Conservation (phyloP, 306 rosid species). For the Carpinus viminea region DNA sequence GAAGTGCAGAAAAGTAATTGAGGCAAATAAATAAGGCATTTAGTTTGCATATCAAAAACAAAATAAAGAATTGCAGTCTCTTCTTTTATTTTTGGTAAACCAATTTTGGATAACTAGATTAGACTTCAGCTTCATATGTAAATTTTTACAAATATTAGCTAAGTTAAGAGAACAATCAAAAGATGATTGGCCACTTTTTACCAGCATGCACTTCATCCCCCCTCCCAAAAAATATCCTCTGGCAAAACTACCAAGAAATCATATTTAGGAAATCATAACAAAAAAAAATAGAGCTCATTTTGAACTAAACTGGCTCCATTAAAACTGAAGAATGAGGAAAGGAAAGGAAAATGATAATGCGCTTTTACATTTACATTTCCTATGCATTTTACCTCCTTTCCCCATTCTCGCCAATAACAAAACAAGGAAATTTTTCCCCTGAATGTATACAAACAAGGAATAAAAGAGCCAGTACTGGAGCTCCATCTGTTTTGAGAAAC, state of each 20-base stretch:
- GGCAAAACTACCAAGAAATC: too few species aligned
- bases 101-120: background rate
- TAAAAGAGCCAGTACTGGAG: too few species aligned
- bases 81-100: background rate
- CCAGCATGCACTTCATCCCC: background rate
- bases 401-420: too few species aligned
- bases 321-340: background rate
- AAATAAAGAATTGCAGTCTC: background rate
- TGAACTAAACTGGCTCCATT: too few species aligned
- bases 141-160: background rate
- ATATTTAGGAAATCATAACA: too few species aligned
- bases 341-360: background rate
- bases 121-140: background rate
- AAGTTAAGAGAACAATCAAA: background rate
- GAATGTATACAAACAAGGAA: too few species aligned
- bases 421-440: too few species aligned
- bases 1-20: background rate
- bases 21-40: background rate
- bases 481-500: too few species aligned
- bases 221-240: background rate
- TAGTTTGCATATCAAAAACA: too few species aligned
- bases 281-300: too few species aligned
- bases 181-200: background rate
- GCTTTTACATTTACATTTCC: too few species aligned
- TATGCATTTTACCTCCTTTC: too few species aligned